Base-by-base conservation (phyloP, 2,329 filamentous ascomycete species). In the Cercospora citrullina region DNA sequence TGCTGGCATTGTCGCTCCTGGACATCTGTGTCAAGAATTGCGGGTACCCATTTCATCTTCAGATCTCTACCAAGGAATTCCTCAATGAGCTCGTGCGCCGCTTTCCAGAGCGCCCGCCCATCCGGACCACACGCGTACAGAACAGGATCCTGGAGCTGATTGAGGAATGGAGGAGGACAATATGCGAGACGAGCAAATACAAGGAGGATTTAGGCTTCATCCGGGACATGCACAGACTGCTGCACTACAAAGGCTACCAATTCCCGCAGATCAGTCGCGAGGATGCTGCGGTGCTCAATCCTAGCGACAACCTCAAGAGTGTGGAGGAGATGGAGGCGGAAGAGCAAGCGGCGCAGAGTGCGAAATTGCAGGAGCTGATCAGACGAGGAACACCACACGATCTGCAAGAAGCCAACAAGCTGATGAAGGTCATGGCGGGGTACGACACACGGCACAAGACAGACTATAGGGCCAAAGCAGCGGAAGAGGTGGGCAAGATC, bases 11-110 rank as follows among this genome's bases (percentile, higher is more conserved):
- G 77, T 90, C 85, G 76, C 88, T 99, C 73, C 91, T 99, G 78
- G 95, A 99, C 80, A 98, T 98, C 71, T 98, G 95, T 81, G 95
- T 98, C 81, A 99, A 99, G 85, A 99, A 99, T 83, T 99, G 95
- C 86, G 95, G 95, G 75, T 99, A 99, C 79, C 94, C 95, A 1
- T 99, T 99, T 81, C 95, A 99, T 78, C 89, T 99, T 67, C 95
- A 99, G 81, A 97, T 99, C 78, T 94, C 92, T 80, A 98, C 95
- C 73, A 99, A 99, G 80, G 95, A 99, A 77, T 99, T 99, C 76
- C 89, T 99, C 75, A 99, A 99, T 82, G 95, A 99, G 83, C 89
- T 99, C 68, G 95, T 99, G 69, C 90, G 95, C 73, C 88, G 95
- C 72, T 99, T 99, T 77, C 95, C 95, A 59, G 95, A 99, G 82